Conservation (phyloP, 1,139 yeast species). For the Casaregolazyma lundiana region DNA sequence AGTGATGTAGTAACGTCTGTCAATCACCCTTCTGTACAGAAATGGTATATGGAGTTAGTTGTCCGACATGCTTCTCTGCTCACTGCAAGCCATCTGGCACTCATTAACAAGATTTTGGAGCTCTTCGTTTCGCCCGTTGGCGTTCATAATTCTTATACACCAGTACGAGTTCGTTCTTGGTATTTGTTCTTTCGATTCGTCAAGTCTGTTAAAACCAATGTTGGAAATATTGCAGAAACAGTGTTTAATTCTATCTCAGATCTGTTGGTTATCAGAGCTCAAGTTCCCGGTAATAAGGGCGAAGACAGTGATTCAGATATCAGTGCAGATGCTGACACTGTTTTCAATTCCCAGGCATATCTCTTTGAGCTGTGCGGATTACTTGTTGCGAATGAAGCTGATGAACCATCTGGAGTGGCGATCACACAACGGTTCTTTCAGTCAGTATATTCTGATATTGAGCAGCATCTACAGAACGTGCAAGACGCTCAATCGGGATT, state of each 20-base stretch:
- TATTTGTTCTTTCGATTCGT: conserved; percentile 80
- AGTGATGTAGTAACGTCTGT: conserved; percentile 43
- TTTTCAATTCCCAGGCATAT: conserved; percentile 74
- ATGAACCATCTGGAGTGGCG: conserved; percentile 34
- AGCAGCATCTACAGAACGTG: conserved; percentile 39
- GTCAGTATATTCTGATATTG: conserved; percentile 75
- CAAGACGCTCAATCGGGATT: conserved; percentile 48
- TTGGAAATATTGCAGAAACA: conserved; percentile 43
- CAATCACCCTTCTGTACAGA: conserved; percentile 72
- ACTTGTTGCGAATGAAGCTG: conserved; percentile 29
- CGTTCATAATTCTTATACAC: conserved; percentile 56
- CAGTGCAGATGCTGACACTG: conserved; percentile 54
- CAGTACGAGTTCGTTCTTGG: conserved; percentile 85
- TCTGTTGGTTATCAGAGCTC: conserved; percentile 57
- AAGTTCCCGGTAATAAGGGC: conserved; percentile 39
- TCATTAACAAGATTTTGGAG: conserved; percentile 62
- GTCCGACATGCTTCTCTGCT: conserved; percentile 74
- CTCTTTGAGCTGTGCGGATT: conserved; percentile 59
- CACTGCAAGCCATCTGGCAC: conserved; percentile 40
- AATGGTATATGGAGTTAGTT: conserved; percentile 76
- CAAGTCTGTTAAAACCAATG: conserved; percentile 66
- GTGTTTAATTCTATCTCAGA: conserved; percentile 49
- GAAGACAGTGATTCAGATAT: conserved; percentile 31
- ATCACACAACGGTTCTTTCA: conserved; percentile 49
- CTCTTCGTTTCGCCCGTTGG: conserved; percentile 79